Evolutionary conservation across 1,284 basidiomycete species (phyloP), one percentile per base, ranked within the genome.

Genomic region (Singerocomus rubriflavus): DNA sequence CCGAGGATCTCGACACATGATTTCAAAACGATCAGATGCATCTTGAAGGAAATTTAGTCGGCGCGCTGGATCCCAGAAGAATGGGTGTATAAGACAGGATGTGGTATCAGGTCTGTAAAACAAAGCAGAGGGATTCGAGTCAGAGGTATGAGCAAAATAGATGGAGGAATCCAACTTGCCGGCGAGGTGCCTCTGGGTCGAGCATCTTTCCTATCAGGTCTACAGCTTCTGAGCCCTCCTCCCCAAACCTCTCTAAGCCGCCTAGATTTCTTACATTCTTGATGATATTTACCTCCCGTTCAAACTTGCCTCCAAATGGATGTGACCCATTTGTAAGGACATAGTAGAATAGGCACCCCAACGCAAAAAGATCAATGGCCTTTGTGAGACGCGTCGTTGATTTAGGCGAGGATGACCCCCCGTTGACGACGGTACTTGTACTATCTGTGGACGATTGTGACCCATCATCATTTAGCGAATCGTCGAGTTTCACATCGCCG

Each of bases 1-100:
- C 43, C 85, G 86, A 0, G 95, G 93, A 46, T 96, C 93, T 43
- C 89, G 81, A 59, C 88, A 91, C 92, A 99, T 96, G 65, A 94
- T 95, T 71, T 99, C 96, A 68, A 99, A 98, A 2, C 94, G 84
- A 69, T 99, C 96, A 0, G 93, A 98, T 0, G 93, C 92, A 58
- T 99, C 96, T 70, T 97, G 95, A 13, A 99, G 75, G 80, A 99
- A 99, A 42, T 81, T 85, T 3, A 99, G 75, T 32, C 95, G 81
- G 57, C 90, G 85, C 12, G 80, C 84, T 0, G 94, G 75, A 53
- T 91, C 85, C 97, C 96, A 99, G 76, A 98, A 99, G 77, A 93
- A 97, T 0, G 96, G 96, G 70, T 99, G 95, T 25, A 89, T 76
- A 16, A 98, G 76, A 65, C 91, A 92, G 32, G 84, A 84, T 11